These are phyloP conservation scores for Boletus semigastroideus DNA, from an alignment of 1,284 basidiomycete genomes.

Conservation along the genomic window DNA sequence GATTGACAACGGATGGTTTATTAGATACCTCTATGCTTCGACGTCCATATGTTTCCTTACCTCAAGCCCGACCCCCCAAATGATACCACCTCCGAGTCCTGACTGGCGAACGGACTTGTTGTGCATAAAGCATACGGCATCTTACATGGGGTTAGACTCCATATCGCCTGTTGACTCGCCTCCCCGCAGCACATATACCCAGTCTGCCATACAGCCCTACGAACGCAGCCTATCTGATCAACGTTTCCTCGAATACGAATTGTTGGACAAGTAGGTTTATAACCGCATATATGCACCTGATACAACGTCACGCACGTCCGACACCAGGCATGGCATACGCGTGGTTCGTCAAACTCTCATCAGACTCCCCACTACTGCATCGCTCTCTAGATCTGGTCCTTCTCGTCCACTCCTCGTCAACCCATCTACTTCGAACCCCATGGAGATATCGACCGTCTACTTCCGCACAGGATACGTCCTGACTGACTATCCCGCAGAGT, in stretches of 20 bases:
- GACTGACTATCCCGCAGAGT: slow-evolving; percentile 67
- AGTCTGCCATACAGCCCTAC: slow-evolving; percentile 87
- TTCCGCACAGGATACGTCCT: slow-evolving; percentile 90
- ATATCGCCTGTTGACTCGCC: not conserved
- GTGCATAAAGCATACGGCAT: slow-evolving; percentile 75
- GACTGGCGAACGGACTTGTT: slow-evolving; percentile 75
- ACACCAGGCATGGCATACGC: slow-evolving; percentile 64
- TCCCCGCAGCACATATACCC: slow-evolving; percentile 58
- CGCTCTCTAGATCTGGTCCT: slow-evolving; percentile 46
- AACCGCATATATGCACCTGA: not conserved
- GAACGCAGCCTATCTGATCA: slow-evolving; percentile 99
- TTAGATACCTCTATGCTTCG: slow-evolving; percentile 64
- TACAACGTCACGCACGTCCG: too few species aligned
- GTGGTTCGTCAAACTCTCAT: slow-evolving; percentile 66
- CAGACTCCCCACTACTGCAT: slow-evolving; percentile 39
- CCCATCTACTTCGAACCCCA: slow-evolving; percentile 21
- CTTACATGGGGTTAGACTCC: slow-evolving; percentile 41
- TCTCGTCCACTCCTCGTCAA: slow-evolving; percentile 39
- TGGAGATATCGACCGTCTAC: slow-evolving; percentile 84
- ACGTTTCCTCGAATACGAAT: slow-evolving; percentile 82
- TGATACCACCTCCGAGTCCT: slow-evolving; percentile 67
- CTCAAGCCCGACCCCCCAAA: slow-evolving; percentile 67
- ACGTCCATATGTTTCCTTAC: slow-evolving; percentile 57
- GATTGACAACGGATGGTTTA: not conserved
- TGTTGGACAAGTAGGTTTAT: slow-evolving; percentile 66